Conservation (phyloP, 345 rosid genomes). For the Gossypium ekmanianum region DNA sequence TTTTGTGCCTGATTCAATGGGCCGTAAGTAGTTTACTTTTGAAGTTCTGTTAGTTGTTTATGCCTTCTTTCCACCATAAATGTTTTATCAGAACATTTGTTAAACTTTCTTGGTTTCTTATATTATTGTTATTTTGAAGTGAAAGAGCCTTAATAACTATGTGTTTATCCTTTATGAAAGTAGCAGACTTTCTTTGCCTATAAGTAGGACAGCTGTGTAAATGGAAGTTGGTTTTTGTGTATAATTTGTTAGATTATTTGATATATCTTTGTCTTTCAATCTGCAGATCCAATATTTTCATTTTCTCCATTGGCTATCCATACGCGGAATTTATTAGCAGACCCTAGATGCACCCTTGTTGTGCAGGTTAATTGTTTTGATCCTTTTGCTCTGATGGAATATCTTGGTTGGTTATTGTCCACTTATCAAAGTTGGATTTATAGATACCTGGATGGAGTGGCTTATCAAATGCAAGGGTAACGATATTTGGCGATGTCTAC, state of each 20-base stretch:
- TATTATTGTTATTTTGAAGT: neutral
- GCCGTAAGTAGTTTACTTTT: conserved; percentile 59
- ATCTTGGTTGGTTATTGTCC: conserved; percentile 9
- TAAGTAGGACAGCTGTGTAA: neutral
- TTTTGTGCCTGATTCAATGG: conserved; percentile 85
- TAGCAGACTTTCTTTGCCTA: neutral
- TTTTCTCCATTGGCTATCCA: conserved; percentile 95
- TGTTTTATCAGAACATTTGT: neutral
- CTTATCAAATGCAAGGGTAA: conserved; percentile 96
- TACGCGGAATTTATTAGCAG: conserved; percentile 81
- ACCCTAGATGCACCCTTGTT: conserved; percentile 92
- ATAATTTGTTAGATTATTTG: neutral
- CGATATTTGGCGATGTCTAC: conserved; percentile 86
- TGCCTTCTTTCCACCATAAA: neutral
- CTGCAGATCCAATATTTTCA: conserved; percentile 88
- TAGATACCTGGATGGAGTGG: conserved; percentile 98
- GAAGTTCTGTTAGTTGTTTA: neutral
- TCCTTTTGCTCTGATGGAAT: neutral
- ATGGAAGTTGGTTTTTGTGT: neutral
- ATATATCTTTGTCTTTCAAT: conserved; percentile 4
- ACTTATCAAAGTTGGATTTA: conserved; percentile 25
- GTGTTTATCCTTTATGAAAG: neutral
- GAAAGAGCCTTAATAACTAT: neutral
- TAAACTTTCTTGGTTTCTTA: neutral
- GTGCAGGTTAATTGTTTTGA: conserved; percentile 64